A percentile compares a stretch with the other conserved stretches of the same genome.
Evolutionary conservation across 345 rosid species (phyloP).

Genomic region (Salix udensis): DNA sequence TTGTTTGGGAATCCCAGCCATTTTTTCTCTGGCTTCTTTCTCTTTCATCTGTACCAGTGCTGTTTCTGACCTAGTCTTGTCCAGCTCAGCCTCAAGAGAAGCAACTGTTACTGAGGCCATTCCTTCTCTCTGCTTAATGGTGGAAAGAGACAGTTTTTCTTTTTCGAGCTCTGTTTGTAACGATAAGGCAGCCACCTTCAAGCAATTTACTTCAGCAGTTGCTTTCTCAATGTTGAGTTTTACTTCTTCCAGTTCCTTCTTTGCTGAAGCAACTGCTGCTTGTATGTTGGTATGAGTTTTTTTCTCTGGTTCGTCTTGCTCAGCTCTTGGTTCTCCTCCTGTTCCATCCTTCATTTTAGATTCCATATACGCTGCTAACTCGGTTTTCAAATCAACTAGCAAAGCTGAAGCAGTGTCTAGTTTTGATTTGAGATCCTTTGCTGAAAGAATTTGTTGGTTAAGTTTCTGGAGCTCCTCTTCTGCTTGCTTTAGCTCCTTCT

Average conservation of each 20-base stretch:
- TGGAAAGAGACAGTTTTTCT: conserved; percentile 54
- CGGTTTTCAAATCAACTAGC: conserved; percentile 74
- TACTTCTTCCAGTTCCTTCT: conserved; percentile 80
- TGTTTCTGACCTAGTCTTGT: conserved; percentile 51
- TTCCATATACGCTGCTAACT: conserved; percentile 70
- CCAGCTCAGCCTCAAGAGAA: conserved; percentile 74
- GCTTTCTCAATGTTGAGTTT: conserved; percentile 74
- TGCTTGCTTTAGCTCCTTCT: conserved; percentile 76
- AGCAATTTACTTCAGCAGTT: conserved; percentile 56
- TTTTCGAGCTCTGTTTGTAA: conserved; percentile 62
- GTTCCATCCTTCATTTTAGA: conserved; percentile 45
- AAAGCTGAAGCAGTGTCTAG: conserved; percentile 61
- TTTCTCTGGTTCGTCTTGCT: conserved; percentile 32
- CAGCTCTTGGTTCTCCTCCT: conserved; percentile 21
- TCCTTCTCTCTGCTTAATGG: conserved; percentile 76
- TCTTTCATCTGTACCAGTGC: conserved; percentile 56
- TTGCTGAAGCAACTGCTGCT: conserved; percentile 62
- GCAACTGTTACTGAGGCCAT: conserved; percentile 74
- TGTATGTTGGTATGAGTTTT: conserved; percentile 47
- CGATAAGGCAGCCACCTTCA: conserved; percentile 64
- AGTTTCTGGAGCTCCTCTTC: conserved; percentile 79
- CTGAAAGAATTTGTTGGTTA: conserved; percentile 57
- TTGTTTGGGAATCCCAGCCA: conserved; percentile 64
- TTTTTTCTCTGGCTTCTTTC: conserved; percentile 60
- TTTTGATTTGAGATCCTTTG: conserved; percentile 69